Evolutionary conservation across 768 basidiomycete genomes (phyloP), one percentile per base, ranked within the genome.

Genomic region (Lactifluus hygrophoroides): DNA sequence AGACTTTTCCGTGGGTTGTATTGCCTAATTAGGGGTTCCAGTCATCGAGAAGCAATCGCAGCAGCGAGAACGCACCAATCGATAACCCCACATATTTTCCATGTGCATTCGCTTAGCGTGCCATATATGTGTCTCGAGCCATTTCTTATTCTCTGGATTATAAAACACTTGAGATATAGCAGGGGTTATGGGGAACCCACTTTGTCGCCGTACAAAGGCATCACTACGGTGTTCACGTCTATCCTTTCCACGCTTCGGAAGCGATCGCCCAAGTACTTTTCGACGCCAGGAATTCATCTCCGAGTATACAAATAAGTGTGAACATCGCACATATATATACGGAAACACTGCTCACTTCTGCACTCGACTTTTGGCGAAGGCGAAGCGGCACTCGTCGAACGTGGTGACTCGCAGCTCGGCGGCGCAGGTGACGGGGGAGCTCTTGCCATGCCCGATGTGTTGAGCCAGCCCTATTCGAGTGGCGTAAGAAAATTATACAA

Each of bases 101-200:
- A 98, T 97, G 61, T 86, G 83, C 85, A 95, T 95, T 6, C 96
- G 82, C 71, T 97, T 98, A 1, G 94, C 90, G 66, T 97, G 95
- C 92, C 94, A 98, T 19, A 98, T 72, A 69, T 99, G 96, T 5
- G 94, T 95, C 68, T 95, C 92, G 0, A 99, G 81, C 95, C 95
- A 98, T 13, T 79, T 74, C 70, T 97, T 97, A 63, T 89, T 79
- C 30, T 76, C 94, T 96, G 62, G 2, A 42, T 11, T 27, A 32
- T 37, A 5, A 21, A n/a, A 40, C 19, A 38, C 28, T 3, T 17
- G n/a, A 40, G n/a, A 32, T 43, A 44, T 19, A 7, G 30, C 2
- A 32, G 49, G 52, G 43, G 17, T 46, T n/a, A 44, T 5, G 11
- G n/a, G 37, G 32, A 37, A 53, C 72, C 62, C 63, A 95, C 95